phyloP scores from a whole-genome alignment of 192 early-diverging fungal species.

The Entrophospora sp. region DNA sequence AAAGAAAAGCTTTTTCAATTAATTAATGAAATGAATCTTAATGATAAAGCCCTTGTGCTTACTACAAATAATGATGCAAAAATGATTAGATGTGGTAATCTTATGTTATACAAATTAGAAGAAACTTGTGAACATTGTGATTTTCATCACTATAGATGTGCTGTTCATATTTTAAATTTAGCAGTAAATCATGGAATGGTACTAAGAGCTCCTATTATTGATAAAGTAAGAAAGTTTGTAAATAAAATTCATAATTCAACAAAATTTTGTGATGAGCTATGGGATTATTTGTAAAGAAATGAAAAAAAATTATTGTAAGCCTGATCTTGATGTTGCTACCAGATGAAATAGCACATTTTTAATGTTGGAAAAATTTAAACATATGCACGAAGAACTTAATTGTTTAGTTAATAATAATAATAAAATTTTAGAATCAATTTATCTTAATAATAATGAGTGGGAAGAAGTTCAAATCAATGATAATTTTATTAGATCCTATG shows the following conservation, averaged over 20 bases:
- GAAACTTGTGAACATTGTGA: not conserved
- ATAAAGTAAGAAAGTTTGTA: not conserved
- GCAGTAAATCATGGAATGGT: slow-evolving; percentile 3
- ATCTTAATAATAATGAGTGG: not conserved
- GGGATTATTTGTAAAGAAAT: not conserved
- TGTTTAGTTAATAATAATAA: not conserved
- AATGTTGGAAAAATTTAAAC: not conserved
- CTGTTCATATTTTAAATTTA: slow-evolving; percentile 6
- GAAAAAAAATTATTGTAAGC: not conserved
- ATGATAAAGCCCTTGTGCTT: not conserved
- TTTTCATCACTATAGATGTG: slow-evolving; percentile 1
- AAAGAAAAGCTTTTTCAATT: not conserved
- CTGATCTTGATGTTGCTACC: not conserved
- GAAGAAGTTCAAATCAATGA: not conserved
- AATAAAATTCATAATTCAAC: not conserved
- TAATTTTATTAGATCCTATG: slow-evolving; percentile 2
- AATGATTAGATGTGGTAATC: not conserved
- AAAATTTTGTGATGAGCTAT: not conserved
- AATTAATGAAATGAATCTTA: not conserved
- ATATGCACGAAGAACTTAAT: not conserved
- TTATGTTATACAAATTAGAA: not conserved
- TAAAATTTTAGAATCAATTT: not conserved
- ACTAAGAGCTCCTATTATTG: not conserved
- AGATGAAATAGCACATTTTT: not conserved
- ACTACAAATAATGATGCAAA: slow-evolving; percentile 7